Percentiles rank a stretch among this genome's conserved stretches.
Evolutionary conservation across 805 yeast species (phyloP).

Genomic region (Candida loeiensis): DNA sequence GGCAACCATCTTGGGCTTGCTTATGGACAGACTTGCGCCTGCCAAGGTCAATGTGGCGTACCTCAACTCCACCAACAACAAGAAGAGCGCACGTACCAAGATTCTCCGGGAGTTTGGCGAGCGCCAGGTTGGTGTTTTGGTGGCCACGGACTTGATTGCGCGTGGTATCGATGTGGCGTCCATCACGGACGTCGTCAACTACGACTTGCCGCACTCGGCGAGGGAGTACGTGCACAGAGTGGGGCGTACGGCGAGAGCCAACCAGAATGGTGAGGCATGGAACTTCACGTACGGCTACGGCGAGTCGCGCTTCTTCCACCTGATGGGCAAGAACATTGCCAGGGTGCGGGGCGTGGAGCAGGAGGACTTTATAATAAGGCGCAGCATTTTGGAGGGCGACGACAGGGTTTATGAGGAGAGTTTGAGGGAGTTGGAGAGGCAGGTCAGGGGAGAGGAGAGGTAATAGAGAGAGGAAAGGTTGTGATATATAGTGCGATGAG

Average conservation of each 20-base stretch:
- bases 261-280: slow-evolving; percentile 69
- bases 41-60: slow-evolving; percentile 30
- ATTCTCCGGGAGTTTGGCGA: slow-evolving; percentile 57
- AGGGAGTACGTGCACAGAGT: slow-evolving; percentile 94
- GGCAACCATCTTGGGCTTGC: slow-evolving; percentile 51
- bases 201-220: slow-evolving; percentile 83
- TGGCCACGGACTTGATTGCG: slow-evolving; percentile 90
- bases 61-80: slow-evolving; percentile 58
- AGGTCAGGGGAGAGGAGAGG: slow-evolving; percentile 2
- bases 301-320: slow-evolving; percentile 64
- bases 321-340: slow-evolving; percentile 49
- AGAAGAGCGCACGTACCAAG: slow-evolving; percentile 46
- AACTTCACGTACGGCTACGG: slow-evolving; percentile 74
- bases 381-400: slow-evolving; percentile 21
- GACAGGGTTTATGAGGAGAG: slow-evolving; percentile 22
- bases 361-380: slow-evolving; percentile 20
- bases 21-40: slow-evolving; percentile 27
- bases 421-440: slow-evolving; percentile 20
- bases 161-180: slow-evolving; percentile 85
- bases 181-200: slow-evolving; percentile 76
- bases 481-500: too few species aligned
- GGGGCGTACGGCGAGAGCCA: slow-evolving; percentile 97
- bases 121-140: slow-evolving; percentile 52
- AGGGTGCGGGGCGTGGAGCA: slow-evolving; percentile 19
- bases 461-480: neutral